phyloP scores from a whole-genome alignment of 2,329 filamentous ascomycete species.

The Tolypocladium pustulatum region DNA sequence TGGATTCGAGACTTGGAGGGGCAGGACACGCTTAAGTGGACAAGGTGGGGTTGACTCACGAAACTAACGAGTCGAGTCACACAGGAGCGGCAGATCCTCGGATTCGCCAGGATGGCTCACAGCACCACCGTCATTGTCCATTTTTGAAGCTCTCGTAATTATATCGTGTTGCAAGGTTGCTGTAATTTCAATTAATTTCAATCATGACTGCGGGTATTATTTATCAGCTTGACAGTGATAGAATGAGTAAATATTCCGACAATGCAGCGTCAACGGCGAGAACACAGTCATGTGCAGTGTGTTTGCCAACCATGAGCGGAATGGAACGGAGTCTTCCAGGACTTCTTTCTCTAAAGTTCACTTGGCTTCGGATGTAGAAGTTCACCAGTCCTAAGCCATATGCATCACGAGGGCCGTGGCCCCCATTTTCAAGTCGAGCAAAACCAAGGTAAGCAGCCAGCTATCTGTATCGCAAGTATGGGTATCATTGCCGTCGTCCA shows the following conservation, averaged over 20 bases:
- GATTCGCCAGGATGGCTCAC: neutral
- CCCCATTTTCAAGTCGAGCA: neutral
- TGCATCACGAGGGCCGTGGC: too few relatives aligned
- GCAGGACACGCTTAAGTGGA: conserved; percentile 14
- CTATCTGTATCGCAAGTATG: neutral
- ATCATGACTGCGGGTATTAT: neutral
- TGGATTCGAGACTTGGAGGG: conserved; percentile 19
- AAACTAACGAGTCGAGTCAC: conserved; percentile 1
- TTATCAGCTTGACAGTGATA: neutral
- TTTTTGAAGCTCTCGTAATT: neutral
- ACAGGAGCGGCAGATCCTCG: conserved; percentile 14
- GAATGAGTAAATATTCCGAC: neutral
- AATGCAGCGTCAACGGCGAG: neutral
- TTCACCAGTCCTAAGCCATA: neutral
- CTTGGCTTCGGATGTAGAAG: neutral
- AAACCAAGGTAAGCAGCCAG: neutral
- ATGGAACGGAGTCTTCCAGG: neutral
- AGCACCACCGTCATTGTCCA: neutral
- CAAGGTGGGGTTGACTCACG: conserved; percentile 25
- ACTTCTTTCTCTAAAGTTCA: neutral
- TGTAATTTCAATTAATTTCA: neutral
- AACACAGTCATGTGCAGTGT: neutral
- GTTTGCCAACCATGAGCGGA: neutral
- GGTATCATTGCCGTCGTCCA: conserved; percentile 6
- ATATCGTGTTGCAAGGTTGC: neutral